Evolutionary conservation across 306 rosid genomes (phyloP), one percentile per base, ranked within the genome.

Genomic region (Trifolium pratense): DNA sequence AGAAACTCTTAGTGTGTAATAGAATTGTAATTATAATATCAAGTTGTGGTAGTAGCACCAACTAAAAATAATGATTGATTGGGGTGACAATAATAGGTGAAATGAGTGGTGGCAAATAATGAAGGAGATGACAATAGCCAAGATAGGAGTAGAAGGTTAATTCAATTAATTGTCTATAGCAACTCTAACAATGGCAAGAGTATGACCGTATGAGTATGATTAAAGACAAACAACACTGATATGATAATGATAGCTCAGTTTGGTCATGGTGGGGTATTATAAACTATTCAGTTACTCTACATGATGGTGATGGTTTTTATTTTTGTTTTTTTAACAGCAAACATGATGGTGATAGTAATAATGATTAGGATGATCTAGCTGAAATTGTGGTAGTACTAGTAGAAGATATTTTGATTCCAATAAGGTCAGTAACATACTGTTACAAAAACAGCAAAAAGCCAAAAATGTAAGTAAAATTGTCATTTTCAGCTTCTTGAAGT

Each of bases 401-500:
- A 56, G 10, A 14, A 58, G 11, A 26, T 55, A 55, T 4, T 49
- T 17, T 55, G n/a, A 9, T 55, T 23, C 60, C 15, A 62, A 53
- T 29, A 18, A 15, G 48, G 31, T 43, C 36, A 21, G 17, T 72
- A 57, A 40, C 32, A 3, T 15, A 29, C 68, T 13, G 4, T 20
- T 56, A 53, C 45, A 64, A 1, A 15, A 56, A 60, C 8, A 49
- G 63, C 40, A 59, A 65, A 43, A 11, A 14, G 36, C 69, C 18
- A 5, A 77, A 60, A 60, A 77, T n/a, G 29, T 71, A 36, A 21
- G n/a, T 21, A 21, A 25, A 60, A 36, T 59, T 46, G 67, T 25
- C 65, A 78, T 32, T 69, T 69, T 66, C 68, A 73, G 39, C 46
- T 49, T 71, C 52, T 31, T 63, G n/a, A 55, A 52, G 45, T 40